Conservation (phyloP, 208 protist genomes). For the Vickermania spadyakhi region DNA sequence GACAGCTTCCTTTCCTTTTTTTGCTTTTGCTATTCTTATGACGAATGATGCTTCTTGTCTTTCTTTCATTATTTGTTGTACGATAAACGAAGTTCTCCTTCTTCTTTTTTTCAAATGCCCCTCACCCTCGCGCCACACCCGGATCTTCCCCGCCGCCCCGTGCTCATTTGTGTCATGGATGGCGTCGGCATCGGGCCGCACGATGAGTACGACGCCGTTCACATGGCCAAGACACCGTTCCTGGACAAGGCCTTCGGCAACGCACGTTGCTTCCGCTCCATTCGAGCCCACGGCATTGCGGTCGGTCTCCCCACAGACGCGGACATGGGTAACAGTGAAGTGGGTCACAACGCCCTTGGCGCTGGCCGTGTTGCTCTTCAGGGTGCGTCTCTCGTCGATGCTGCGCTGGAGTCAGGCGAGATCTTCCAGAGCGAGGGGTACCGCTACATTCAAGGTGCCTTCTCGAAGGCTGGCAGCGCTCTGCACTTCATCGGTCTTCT, state of each 20-base stretch:
- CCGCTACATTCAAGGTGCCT: constrained; percentile 80
- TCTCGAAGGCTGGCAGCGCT: constrained; percentile 57
- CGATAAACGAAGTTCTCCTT: constrained; percentile 1
- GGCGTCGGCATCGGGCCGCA: constrained; percentile 82
- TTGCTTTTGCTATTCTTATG: neutral
- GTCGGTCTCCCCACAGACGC: constrained; percentile 91
- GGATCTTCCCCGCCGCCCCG: constrained; percentile 62
- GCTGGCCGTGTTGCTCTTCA: constrained; percentile 88
- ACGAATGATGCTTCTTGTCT: neutral
- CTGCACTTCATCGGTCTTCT: constrained; percentile 92
- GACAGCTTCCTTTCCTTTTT: too few species aligned
- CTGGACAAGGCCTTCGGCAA: constrained; percentile 53
- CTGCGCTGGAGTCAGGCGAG: constrained; percentile 65
- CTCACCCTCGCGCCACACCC: constrained; percentile 41
- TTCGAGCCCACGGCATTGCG: constrained; percentile 89
- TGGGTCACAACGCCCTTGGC: constrained; percentile 94
- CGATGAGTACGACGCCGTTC: constrained; percentile 89
- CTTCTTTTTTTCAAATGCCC: constrained; percentile 25
- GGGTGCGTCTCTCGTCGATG: constrained; percentile 92
- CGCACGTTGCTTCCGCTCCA: constrained; percentile 66
- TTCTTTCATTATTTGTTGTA: too few species aligned
- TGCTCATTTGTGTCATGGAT: constrained; percentile 86
- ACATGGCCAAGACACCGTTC: constrained; percentile 84
- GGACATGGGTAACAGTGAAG: constrained; percentile 96
- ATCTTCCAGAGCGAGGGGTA: constrained; percentile 88